Evolutionary conservation across 108 stramenopile genomes (phyloP), one percentile per base, ranked within the genome.

Genomic region (Pelagomonas calceolata): DNA sequence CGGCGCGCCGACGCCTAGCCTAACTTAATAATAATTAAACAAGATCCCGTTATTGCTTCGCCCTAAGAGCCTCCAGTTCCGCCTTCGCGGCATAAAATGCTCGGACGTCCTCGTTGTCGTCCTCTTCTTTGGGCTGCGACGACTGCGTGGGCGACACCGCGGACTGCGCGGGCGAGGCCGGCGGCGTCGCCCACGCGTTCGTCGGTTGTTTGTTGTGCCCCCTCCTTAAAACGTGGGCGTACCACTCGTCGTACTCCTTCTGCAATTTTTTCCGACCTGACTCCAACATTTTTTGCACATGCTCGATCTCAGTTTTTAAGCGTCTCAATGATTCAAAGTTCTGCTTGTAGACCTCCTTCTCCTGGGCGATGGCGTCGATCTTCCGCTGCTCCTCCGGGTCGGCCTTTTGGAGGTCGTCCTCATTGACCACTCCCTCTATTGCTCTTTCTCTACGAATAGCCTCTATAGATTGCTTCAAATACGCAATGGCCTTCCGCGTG

Each of bases 1-100:
- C n/a, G n/a, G n/a, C n/a, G n/a, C n/a, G n/a, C n/a, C n/a, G n/a
- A n/a, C n/a, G n/a, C n/a, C n/a, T n/a, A n/a, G n/a, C n/a, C n/a
- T n/a, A n/a, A n/a, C n/a, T n/a, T n/a, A n/a, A n/a, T n/a, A n/a
- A n/a, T n/a, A n/a, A n/a, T n/a, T n/a, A n/a, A n/a, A n/a, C n/a
- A n/a, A n/a, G n/a, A n/a, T n/a, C n/a, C n/a, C 39, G 39, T 43
- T 43, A 60, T 4, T 26, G 51, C 51, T 60, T 60, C 51, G 51
- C 51, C 51, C 29, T 17, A 3, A 60, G 14, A 17, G 4, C 21
- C 7, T 17, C 51, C 0, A 92, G 77, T 64, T 85, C 84, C 69
- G 91, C 89, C 68, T 91, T 92, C 36, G 91, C 91, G 64, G 80
- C 82, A 70, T 87, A 91, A 64, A 92, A 92, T 17, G 90, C 90